Conservation (phyloP, 2,329 filamentous ascomycete genomes). For the Verticillium dahliae region DNA sequence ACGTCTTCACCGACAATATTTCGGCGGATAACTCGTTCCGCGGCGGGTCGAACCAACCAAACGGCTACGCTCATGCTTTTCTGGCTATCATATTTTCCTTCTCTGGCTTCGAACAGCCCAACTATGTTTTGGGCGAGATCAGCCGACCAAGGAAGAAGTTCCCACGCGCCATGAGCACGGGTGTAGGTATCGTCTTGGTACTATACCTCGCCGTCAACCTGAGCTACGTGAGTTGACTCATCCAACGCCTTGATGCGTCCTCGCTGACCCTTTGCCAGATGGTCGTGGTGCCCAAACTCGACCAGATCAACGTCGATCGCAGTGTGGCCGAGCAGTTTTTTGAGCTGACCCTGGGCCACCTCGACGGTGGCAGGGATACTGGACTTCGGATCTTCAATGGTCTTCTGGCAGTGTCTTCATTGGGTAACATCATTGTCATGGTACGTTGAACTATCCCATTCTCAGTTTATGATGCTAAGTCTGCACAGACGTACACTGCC, state of each 20-base stretch:
- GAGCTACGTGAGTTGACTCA: conserved; percentile 22
- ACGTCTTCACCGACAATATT: conserved; percentile 19
- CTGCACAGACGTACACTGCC: conserved; percentile 39
- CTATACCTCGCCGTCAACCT: conserved; percentile 31
- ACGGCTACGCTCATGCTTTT: conserved; percentile 30
- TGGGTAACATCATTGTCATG: conserved; percentile 51
- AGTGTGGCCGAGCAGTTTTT: conserved; percentile 27
- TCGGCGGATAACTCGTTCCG: conserved; percentile 16
- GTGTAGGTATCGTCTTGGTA: conserved; percentile 20
- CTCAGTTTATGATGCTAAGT: background rate
- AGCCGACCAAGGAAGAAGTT: conserved; percentile 23
- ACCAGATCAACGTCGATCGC: conserved; percentile 9
- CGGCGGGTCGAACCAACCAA: conserved; percentile 15
- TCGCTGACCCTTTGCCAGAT: conserved; percentile 30
- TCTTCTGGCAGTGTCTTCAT: conserved; percentile 44
- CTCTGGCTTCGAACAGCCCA: conserved; percentile 30
- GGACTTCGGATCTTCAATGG: conserved; percentile 34
- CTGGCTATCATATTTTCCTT: conserved; percentile 34
- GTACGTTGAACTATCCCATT: background rate
- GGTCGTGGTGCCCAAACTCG: conserved; percentile 23
- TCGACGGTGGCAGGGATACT: conserved; percentile 16
- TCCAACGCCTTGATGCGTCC: conserved; percentile 20
- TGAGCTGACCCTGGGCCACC: conserved; percentile 19
- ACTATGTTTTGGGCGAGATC: conserved; percentile 26
- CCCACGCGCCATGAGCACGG: conserved; percentile 21